phyloP scores from a whole-genome alignment of 2,329 filamentous ascomycete genomes.

The Cryphonectria naterciae region DNA sequence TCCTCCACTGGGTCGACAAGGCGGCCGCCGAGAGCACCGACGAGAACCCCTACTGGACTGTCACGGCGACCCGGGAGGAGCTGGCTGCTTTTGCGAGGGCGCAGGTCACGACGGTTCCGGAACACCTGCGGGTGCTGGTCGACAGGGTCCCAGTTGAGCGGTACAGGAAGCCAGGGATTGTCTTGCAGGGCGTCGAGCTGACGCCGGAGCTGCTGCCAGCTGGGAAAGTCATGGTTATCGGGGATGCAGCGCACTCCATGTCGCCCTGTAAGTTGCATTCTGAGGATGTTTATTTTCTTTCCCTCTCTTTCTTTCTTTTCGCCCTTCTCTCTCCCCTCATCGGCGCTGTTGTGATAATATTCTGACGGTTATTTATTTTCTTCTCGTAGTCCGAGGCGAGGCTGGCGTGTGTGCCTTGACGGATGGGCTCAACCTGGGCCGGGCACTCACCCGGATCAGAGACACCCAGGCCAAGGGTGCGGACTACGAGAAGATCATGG shows the following conservation, averaged over 20 bases:
- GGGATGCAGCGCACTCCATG: slow-evolving; percentile 48
- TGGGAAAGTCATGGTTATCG: slow-evolving; percentile 44
- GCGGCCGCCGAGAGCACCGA: slow-evolving; percentile 22
- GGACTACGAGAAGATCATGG: slow-evolving; percentile 13
- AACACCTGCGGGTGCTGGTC: slow-evolving; percentile 15
- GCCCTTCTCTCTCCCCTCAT: neutral
- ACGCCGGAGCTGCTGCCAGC: slow-evolving; percentile 42
- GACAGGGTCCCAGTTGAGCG: slow-evolving; percentile 13
- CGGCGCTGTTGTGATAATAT: neutral
- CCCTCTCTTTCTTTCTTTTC: neutral
- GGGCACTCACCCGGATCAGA: slow-evolving; percentile 3
- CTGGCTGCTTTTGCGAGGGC: slow-evolving; percentile 11
- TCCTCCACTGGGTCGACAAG: slow-evolving; percentile 31
- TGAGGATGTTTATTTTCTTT: neutral
- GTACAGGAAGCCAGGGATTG: slow-evolving; percentile 29
- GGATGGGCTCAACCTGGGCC: slow-evolving; percentile 39
- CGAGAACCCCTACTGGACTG: slow-evolving; percentile 22
- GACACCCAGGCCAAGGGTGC: slow-evolving; percentile 9
- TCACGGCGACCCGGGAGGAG: slow-evolving; percentile 21
- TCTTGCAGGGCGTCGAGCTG: slow-evolving; percentile 40
- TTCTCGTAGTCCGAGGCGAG: slow-evolving; percentile 47
- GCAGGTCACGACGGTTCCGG: slow-evolving; percentile 4
- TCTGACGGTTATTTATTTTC: neutral
- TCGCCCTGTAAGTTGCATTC: slow-evolving; percentile 37
- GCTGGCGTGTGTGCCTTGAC: slow-evolving; percentile 51